Base-by-base conservation (phyloP, 495 filamentous ascomycete genomes). In the Trichoderma reesei region DNA sequence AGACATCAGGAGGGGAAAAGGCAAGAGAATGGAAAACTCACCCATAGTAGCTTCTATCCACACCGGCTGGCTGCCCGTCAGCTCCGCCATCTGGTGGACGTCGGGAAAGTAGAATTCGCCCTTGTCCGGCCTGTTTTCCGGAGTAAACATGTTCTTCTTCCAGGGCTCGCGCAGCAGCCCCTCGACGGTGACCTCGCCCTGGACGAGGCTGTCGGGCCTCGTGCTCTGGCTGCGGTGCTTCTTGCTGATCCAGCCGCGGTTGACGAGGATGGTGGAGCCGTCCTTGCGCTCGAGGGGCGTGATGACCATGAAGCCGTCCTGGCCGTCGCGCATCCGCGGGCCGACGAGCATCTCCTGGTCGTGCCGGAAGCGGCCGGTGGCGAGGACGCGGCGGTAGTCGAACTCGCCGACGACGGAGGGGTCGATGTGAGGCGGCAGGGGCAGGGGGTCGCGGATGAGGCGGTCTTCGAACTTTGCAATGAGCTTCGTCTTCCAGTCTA, bases 21-120 rank as follows among this genome's bases (percentile, higher is more conserved):
- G 36, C n/a, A 3, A 18, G 44, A 44, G 3, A 44, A 13, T 9
- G 13, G 5, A 1, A 3, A 1, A 37, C 44, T 11, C 71, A 96
- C 92, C 82, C 89, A 95, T 96, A 65, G 93, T 98, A 80, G 94
- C 86, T 76, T 98, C 95, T 72, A 98, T 79, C 92, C 91, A 96
- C 62, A 98, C 88, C 6, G 91, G 79, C 78, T 96, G 90, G 67
- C 88, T 91, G 1, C 89, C 91, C 51, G 86, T 87, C 68, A 91
- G 75, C 46, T 78, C 78, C n/a, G 94, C 94, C 94, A 98, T 98
- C 79, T 96, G 82, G 69, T 83, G 73, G 54, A 98, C 88, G 73
- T 97, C 95, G 1, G 94, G 93, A 67, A 98, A 98, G 74, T 96
- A 94, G 71, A 94, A 98, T 76, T 90, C 88, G 62, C 85, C 85